Evolutionary conservation across 169 alveolate genomes (phyloP).

Genomic region (Plasmodium coatneyi): DNA sequence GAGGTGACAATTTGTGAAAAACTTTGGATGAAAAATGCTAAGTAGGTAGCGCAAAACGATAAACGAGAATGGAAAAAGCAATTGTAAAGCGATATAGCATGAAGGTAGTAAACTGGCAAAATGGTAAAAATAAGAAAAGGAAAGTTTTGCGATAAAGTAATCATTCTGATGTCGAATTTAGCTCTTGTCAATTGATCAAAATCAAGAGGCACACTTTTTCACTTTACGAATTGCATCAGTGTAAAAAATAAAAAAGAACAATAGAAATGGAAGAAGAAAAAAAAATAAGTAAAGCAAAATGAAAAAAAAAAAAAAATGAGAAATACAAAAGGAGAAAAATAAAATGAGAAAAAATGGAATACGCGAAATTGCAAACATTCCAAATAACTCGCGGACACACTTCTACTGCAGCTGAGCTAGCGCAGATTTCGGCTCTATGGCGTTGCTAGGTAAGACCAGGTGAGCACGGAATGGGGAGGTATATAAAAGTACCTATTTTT

Average conservation of each 20-base stretch:
- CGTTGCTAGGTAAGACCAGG: slow-evolving; percentile 24
- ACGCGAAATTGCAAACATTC: not conserved
- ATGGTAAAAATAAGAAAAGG: not conserved
- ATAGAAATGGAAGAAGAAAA: not conserved
- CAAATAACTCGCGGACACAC: not conserved
- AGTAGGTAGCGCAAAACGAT: not conserved
- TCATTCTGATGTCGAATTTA: not conserved
- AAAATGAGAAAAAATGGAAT: not conserved
- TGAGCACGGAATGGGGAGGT: not conserved
- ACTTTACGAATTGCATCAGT: not conserved
- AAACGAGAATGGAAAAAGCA: not conserved
- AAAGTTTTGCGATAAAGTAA: not conserved
- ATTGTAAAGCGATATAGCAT: not conserved
- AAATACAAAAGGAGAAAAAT: not conserved
- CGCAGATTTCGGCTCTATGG: not conserved
- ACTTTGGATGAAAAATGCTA: not conserved
- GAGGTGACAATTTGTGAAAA: not conserved
- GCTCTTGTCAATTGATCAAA: not conserved
- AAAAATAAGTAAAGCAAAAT: not conserved
- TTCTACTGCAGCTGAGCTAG: not conserved
- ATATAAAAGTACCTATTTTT: not conserved
- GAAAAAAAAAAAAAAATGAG: not conserved
- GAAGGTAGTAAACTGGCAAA: not conserved
- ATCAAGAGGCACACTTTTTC: not conserved
- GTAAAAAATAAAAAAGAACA: not conserved